A percentile compares a stretch with the other conserved stretches of the same genome.
These are phyloP conservation scores for Clavispora asparagi DNA, from an alignment of 805 yeast genomes.

Conservation along the genomic window DNA sequence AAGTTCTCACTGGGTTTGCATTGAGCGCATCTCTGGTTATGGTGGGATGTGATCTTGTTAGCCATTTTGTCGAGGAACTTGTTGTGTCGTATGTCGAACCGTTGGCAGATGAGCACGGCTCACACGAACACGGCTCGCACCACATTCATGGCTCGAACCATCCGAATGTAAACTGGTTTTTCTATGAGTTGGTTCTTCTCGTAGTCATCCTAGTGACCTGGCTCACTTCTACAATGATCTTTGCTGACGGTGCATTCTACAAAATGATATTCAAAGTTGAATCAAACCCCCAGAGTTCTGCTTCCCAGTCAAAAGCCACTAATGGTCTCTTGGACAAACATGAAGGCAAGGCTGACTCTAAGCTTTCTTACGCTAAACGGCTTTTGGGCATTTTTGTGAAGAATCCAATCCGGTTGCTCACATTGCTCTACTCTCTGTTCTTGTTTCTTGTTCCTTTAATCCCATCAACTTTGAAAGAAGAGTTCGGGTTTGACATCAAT, in stretches of 20 bases:
- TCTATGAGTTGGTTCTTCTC: slow-evolving; percentile 24
- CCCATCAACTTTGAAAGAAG: slow-evolving; percentile 24
- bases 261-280: slow-evolving; percentile 20
- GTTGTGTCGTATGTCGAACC: slow-evolving; percentile 34
- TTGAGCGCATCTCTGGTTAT: slow-evolving; percentile 77
- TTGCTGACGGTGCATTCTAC: slow-evolving; percentile 29
- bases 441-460: slow-evolving; percentile 38
- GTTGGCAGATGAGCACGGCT: slow-evolving; percentile 9
- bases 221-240: slow-evolving; percentile 30
- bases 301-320: background rate
- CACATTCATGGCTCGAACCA: slow-evolving; percentile 32
- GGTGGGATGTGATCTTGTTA: slow-evolving; percentile 84
- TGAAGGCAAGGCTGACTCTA: background rate
- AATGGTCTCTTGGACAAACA: background rate
- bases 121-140: slow-evolving; percentile 29
- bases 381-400: slow-evolving; percentile 8
- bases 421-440: slow-evolving; percentile 38
- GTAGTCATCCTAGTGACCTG: slow-evolving; percentile 19
- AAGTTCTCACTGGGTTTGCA: slow-evolving; percentile 84
- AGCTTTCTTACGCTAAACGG: background rate
- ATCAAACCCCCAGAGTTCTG: background rate
- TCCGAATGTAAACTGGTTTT: slow-evolving; percentile 18
- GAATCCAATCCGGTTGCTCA: slow-evolving; percentile 44
- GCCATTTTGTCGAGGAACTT: slow-evolving; percentile 80
- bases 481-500: slow-evolving; percentile 32